A percentile compares a stretch with the other conserved stretches of the same genome.
Conservation (phyloP, 73 alveolate species). For the Stentor roeselii region DNA sequence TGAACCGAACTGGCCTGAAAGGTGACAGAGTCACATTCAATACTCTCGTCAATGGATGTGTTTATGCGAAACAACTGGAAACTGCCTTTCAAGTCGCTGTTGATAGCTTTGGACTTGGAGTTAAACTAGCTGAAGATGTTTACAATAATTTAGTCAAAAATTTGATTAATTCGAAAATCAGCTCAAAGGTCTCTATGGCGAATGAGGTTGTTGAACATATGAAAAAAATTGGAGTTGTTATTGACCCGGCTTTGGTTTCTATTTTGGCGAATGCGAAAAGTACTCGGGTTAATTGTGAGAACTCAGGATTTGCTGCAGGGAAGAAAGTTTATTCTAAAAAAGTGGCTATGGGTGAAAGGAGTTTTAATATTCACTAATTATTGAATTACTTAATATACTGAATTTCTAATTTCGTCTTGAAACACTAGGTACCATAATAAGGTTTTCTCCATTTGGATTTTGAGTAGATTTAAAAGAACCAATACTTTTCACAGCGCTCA, state of each 20-base stretch:
- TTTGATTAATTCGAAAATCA: constrained; percentile 9
- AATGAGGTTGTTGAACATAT: constrained; percentile 32
- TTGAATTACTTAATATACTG: too few species aligned
- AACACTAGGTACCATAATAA: too few species aligned
- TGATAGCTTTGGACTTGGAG: constrained; percentile 23
- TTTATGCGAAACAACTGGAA: constrained; percentile 43
- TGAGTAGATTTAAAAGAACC: too few species aligned
- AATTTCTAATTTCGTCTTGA: too few species aligned
- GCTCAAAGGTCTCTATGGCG: constrained; percentile 25
- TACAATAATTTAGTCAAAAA: constrained; percentile 16
- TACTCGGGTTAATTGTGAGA: background rate
- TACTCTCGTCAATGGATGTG: constrained; percentile 80
- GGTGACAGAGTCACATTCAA: constrained; percentile 81
- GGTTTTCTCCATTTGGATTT: too few species aligned
- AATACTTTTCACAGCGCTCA: too few species aligned
- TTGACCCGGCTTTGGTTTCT: background rate
- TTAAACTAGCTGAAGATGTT: constrained; percentile 22
- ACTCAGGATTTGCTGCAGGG: background rate
- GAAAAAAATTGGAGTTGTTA: constrained; percentile 18
- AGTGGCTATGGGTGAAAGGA: too few species aligned
- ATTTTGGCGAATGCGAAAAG: background rate
- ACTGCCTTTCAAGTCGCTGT: constrained; percentile 20
- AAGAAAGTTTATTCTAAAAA: too few species aligned
- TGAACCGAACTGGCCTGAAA: constrained; percentile 60
- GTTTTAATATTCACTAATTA: too few species aligned